Evolutionary conservation across 768 basidiomycete species (phyloP).

Genomic region (Pleurotus tuoliensis): DNA sequence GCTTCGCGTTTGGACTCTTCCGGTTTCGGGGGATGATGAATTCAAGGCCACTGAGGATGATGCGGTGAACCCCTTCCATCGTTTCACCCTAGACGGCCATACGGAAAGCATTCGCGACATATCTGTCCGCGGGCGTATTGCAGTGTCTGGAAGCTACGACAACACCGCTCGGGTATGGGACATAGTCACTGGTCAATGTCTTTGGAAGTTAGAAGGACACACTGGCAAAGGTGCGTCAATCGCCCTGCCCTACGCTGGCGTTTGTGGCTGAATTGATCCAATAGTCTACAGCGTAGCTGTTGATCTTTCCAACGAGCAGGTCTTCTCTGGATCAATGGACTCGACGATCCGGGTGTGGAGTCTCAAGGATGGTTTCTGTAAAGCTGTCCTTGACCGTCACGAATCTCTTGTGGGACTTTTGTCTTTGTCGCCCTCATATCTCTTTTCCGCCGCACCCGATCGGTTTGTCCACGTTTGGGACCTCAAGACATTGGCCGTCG

Average conservation of each 20-base stretch:
- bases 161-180: constrained; percentile 13
- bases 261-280: neutral
- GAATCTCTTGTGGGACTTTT: neutral
- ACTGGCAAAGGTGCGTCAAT: neutral
- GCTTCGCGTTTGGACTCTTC: constrained; percentile 1
- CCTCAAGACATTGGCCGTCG: neutral
- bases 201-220: constrained; percentile 3
- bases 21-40: neutral
- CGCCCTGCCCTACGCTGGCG: too few species aligned
- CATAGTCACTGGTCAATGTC: neutral
- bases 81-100: neutral
- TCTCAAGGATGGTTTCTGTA: constrained; percentile 1
- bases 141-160: constrained; percentile 11
- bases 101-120: constrained; percentile 1
- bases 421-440: neutral
- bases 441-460: constrained; percentile 1
- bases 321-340: constrained; percentile 13
- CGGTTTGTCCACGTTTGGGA: neutral
- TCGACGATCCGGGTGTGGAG: constrained; percentile 12
- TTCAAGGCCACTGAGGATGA: neutral
- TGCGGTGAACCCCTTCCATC: constrained; percentile 1
- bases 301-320: neutral
- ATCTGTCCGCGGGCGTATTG: neutral
- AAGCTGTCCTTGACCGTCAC: neutral
- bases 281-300: constrained; percentile 6